Base-by-base conservation (phyloP, 2,329 filamentous ascomycete genomes). In the Seiridium unicorne region DNA sequence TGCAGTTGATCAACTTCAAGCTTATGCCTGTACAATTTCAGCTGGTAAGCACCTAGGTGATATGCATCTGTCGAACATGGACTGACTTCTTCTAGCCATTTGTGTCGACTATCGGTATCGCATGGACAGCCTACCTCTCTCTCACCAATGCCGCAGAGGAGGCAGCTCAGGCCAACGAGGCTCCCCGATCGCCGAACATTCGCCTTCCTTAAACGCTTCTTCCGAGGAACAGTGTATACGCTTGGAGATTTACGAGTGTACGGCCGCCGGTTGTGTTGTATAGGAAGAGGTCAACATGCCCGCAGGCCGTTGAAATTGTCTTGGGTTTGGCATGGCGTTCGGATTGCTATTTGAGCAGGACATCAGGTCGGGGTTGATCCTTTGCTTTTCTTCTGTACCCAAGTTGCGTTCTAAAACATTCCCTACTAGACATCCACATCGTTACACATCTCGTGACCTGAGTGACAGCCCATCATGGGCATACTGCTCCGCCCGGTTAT, bases 1-100 rank as follows among this genome's bases (percentile, higher is more conserved):
- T 99, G 49, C 95, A 99, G 79, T 88, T 98, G 64, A 85, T 99
- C 78, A 99, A 99, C 81, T 99, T 99, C 79, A 86, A 94, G 36
- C 74, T 98, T 67, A 92, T 99, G 82, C 95, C 95, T 11, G 89
- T 98, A 57, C 93, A 96, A 73, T 96, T 95, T 75, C 95, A 99
- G 76, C 90, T 99, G 76, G 93, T 97, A 79, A 82, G 92, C 85
- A 51, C 36, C 51, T 10, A 58, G 35, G 32, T 3, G 10, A 35
- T 31, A 8, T 11, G 26, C 8, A 49, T n/a, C 44, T 11, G 31
- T 1, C 44, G 31, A 26, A 26, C 18, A 38, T 53, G 35, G 6
- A 18, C 57, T 66, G 34, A 66, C 60, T 59, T 61, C 40, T 42
- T 49, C 48, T 69, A 97, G 93, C 94, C 94, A 1, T 98, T 99